Conservation (phyloP, 179 eudicot species). For the Silene noctiflora region DNA sequence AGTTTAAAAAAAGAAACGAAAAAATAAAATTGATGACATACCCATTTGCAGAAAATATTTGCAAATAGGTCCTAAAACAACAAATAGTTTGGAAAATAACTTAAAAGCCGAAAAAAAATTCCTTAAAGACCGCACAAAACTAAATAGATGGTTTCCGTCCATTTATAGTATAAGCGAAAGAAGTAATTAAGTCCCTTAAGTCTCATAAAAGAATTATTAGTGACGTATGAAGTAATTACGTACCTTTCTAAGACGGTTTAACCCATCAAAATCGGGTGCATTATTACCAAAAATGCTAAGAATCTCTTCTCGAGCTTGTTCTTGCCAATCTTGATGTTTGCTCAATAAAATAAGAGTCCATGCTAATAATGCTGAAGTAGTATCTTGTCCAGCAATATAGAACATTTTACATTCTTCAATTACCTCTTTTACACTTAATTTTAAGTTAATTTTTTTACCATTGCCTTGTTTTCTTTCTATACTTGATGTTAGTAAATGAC, state of each 20-base stretch:
- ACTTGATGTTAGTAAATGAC: slow-evolving; percentile 29
- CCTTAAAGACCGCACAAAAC: too few species aligned
- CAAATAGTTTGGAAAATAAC: too few species aligned
- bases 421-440: slow-evolving; percentile 28
- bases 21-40: too few species aligned
- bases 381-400: slow-evolving; percentile 39
- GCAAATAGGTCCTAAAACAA: too few species aligned
- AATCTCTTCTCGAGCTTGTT: slow-evolving; percentile 27
- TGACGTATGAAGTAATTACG: background rate
- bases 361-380: slow-evolving; percentile 30
- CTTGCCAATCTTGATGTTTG: slow-evolving; percentile 31
- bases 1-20: too few species aligned
- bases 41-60: too few species aligned
- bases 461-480: background rate
- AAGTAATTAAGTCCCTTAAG: too few species aligned
- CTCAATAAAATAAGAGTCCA: slow-evolving; percentile 29
- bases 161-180: too few species aligned
- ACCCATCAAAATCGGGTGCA: slow-evolving; percentile 16
- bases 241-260: slow-evolving; percentile 26
- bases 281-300: slow-evolving; percentile 19
- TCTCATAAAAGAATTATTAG: too few species aligned
- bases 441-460: slow-evolving; percentile 7
- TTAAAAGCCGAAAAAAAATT: too few species aligned
- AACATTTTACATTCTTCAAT: slow-evolving; percentile 39
- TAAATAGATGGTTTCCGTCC: too few species aligned